phyloP scores from a whole-genome alignment of 2,329 filamentous ascomycete species.

The Coniella vitis region DNA sequence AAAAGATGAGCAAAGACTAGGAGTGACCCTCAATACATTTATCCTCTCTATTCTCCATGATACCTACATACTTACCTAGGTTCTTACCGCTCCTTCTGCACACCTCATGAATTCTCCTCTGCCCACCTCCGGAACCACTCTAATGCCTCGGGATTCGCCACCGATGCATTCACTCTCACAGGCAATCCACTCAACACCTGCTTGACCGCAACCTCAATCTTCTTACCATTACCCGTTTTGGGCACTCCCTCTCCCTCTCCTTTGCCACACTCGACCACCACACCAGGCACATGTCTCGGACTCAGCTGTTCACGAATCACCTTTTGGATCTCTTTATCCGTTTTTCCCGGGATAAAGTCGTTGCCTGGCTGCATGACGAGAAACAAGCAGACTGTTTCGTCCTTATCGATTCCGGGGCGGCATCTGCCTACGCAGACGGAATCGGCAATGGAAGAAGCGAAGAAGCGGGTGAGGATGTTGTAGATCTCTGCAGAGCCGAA shows the following conservation, averaged over 20 bases:
- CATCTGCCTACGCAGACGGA: slow-evolving; percentile 75
- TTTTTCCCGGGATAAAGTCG: slow-evolving; percentile 42
- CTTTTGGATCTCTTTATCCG: slow-evolving; percentile 58
- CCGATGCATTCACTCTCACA: slow-evolving; percentile 83
- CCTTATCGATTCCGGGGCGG: slow-evolving; percentile 60
- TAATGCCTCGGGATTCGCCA: slow-evolving; percentile 84
- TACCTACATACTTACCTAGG: no score
- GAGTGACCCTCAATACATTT: no score
- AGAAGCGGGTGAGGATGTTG: slow-evolving; percentile 82
- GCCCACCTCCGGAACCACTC: slow-evolving; percentile 85
- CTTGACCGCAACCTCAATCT: slow-evolving; percentile 94
- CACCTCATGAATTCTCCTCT: slow-evolving; percentile 33
- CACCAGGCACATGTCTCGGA: slow-evolving; percentile 78
- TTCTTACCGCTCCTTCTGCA: no score
- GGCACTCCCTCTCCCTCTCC: slow-evolving; percentile 64
- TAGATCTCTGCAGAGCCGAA: slow-evolving; percentile 97
- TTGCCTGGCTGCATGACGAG: slow-evolving; percentile 63
- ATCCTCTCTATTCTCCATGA: no score
- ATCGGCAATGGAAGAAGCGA: slow-evolving; percentile 71
- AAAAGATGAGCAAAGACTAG: no score
- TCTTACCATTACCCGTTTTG: slow-evolving; percentile 91
- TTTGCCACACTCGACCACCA: slow-evolving; percentile 63
- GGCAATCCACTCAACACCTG: slow-evolving; percentile 86
- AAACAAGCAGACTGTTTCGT: slow-evolving; percentile 86
- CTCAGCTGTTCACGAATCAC: slow-evolving; percentile 73